Evolutionary conservation across 2,329 filamentous ascomycete species (phyloP).

Genomic region (Sclerotinia borealis): DNA sequence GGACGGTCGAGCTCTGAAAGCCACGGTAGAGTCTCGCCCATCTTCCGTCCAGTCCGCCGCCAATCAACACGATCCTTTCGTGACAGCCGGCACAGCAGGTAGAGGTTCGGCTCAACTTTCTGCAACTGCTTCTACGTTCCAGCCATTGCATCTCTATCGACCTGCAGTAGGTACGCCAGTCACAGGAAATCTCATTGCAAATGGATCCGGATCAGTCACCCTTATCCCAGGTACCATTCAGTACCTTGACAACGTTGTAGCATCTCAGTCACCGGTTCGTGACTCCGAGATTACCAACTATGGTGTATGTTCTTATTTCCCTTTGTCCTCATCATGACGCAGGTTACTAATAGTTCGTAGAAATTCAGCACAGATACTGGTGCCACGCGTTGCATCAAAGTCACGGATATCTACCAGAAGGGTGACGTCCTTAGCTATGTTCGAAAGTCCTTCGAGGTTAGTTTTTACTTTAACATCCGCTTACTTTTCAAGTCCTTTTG

Average conservation of each 20-base stretch:
- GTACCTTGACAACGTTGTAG: constrained; percentile 11
- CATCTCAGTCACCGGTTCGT: constrained; percentile 7
- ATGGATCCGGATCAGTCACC: constrained; percentile 5
- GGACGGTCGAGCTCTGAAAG: constrained; percentile 32
- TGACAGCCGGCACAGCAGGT: constrained; percentile 31
- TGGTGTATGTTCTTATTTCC: constrained; percentile 8
- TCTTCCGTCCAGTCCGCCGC: constrained; percentile 25
- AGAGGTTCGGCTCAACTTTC: constrained; percentile 48
- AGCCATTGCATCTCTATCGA: constrained; percentile 37
- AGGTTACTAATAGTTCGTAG: constrained; percentile 3
- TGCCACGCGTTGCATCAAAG: constrained; percentile 27
- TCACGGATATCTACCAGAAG: constrained; percentile 22
- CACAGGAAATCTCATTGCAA: constrained; percentile 2
- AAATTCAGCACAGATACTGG: constrained; percentile 29
- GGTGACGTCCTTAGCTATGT: constrained; percentile 18
- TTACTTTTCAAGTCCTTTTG: neutral
- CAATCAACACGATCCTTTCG: constrained; percentile 44
- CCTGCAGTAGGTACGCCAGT: neutral
- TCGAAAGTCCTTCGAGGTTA: constrained; percentile 21
- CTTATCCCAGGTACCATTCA: constrained; percentile 11
- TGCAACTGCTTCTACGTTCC: constrained; percentile 57
- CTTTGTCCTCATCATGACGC: neutral
- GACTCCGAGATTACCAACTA: constrained; percentile 3
- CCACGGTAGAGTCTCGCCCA: constrained; percentile 22
- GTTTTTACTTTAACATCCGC: neutral